Evolutionary conservation across 2,329 filamentous ascomycete species (phyloP).

Genomic region (Teratosphaeria zuluensis): DNA sequence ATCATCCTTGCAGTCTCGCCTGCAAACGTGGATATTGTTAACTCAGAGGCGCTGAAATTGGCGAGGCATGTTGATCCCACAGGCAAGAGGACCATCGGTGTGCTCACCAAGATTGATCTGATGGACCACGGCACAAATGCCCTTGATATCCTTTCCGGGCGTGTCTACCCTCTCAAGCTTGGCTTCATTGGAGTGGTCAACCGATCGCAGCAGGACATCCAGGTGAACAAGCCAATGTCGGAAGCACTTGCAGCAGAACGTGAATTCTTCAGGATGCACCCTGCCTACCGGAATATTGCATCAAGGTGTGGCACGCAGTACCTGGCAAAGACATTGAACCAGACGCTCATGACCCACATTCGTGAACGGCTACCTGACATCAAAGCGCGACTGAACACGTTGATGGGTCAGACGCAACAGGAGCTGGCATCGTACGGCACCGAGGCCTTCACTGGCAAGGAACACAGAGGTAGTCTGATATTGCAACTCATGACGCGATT

Average conservation of each 20-base stretch:
- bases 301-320: constrained; percentile 88
- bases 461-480: constrained; percentile 89
- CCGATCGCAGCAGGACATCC: constrained; percentile 94
- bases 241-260: constrained; percentile 82
- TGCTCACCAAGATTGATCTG: constrained; percentile 90
- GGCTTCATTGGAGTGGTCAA: constrained; percentile 98
- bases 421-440: constrained; percentile 96
- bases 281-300: constrained; percentile 93
- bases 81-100: constrained; percentile 88
- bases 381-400: constrained; percentile 90
- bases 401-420: constrained; percentile 99
- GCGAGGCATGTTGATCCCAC: constrained; percentile 94
- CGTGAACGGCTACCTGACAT: constrained; percentile 93
- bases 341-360: constrained; percentile 92
- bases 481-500: constrained; percentile 97
- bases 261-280: constrained; percentile 95
- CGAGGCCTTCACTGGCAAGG: constrained; percentile 93
- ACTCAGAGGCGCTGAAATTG: constrained; percentile 93
- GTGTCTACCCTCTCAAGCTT: constrained; percentile 92
- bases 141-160: constrained; percentile 90
- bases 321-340: constrained; percentile 87
- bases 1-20: constrained; percentile 94
- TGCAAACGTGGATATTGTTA: constrained; percentile 95
- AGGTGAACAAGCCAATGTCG: constrained; percentile 86
- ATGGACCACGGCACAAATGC: constrained; percentile 99